Base-by-base conservation (phyloP, 2,329 filamentous ascomycete species). In the Aspergillus sp. region DNA sequence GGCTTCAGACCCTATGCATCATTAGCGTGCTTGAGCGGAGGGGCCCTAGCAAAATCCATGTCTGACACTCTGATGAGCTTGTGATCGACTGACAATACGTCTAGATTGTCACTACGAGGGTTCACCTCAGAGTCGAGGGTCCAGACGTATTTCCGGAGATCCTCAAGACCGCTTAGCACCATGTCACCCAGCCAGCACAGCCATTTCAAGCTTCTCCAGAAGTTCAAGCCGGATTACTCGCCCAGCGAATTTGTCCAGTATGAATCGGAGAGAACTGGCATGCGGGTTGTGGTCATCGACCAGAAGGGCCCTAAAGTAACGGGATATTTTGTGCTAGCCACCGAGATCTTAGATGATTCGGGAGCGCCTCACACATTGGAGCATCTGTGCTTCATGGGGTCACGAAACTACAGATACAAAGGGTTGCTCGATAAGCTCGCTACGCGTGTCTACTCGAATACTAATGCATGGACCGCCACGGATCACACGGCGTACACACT, bases 401-500 rank as follows among this genome's bases (percentile, higher is more conserved):
- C 94, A 20, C 91, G 89, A 69, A 95, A 82, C 68, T 97, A 96
- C 70, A 87, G 83, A 55, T 97, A 95, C 77, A 97, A 97, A 72
- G 94, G 94, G 1, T 85, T 99, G 38, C 81, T 99, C 16, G 93
- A 97, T 71, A 96, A 95, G 74, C 82, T 99, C 53, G 90, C 94
- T 2, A 95, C 90, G 4, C 84, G 95, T 59, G 90, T 93, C 1
- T 99, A 97, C 70, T 95, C 93, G 1, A 83, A 82, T 52, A 99
- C 94, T 30, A 99, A 99, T 72, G 94, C 94, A 3, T 99, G 93
- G 90, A 99, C 94, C 1, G 91, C 91, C 19, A 94, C 89, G 11
- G 94, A 97, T 63, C 92, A 97, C 68, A 99, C 95, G 1, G 92
- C 92, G 2, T 99, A 99, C 73, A 96, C 91, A 0, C 80, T 99